phyloP scores from a whole-genome alignment of 78 protist genomes.

The Dictyostelium intermedium region DNA sequence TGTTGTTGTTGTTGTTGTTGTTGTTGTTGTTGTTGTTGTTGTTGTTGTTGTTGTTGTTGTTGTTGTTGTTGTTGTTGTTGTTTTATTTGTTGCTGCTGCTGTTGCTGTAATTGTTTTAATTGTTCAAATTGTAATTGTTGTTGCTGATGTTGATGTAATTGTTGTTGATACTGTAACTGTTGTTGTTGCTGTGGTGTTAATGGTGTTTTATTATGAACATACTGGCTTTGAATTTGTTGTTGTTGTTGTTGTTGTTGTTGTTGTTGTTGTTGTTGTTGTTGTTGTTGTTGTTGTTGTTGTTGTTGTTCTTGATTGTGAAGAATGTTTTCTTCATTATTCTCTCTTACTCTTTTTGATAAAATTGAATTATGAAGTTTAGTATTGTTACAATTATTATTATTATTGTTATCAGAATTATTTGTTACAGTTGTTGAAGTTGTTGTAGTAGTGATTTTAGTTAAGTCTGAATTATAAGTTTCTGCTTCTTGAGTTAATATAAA shows the following conservation, averaged over 20 bases:
- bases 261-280: background rate
- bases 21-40: background rate
- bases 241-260: background rate
- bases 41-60: background rate
- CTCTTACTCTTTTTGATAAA: background rate
- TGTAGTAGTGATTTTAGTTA: background rate
- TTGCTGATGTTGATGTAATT: background rate
- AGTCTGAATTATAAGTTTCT: background rate
- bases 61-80: background rate
- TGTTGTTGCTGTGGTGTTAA: background rate
- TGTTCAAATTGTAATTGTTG: background rate
- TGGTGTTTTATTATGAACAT: background rate
- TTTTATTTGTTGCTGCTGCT: background rate
- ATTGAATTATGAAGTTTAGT: background rate
- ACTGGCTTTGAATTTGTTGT: too few species aligned
- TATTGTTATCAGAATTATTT: background rate
- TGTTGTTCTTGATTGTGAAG: background rate
- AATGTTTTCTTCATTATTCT: background rate
- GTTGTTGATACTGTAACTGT: background rate
- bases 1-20: background rate
- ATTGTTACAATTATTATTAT: background rate
- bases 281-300: background rate
- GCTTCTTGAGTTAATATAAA: background rate
- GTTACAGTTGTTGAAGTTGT: background rate
- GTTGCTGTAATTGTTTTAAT: background rate